phyloP scores from a whole-genome alignment of 2,329 filamentous ascomycete species.

The Claviceps quebecensis region DNA sequence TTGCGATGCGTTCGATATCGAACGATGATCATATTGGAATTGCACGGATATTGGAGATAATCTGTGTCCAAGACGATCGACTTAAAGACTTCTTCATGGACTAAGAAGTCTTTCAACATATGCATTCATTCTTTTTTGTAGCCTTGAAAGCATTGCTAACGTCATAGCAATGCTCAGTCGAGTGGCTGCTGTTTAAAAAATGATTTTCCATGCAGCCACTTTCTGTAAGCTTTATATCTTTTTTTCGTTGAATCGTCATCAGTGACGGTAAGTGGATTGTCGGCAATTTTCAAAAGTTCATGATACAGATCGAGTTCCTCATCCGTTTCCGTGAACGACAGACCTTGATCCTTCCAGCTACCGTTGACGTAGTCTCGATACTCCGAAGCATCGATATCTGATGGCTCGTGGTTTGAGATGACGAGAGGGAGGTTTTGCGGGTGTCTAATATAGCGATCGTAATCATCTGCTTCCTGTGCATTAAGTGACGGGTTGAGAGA shows the following conservation, averaged over 20 bases:
- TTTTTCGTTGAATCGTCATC: conserved; percentile 84
- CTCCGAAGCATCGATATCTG: conserved; percentile 46
- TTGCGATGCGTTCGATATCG: background rate
- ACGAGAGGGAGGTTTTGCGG: conserved; percentile 80
- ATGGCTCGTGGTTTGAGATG: conserved; percentile 51
- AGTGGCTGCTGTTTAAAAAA: conserved; percentile 82
- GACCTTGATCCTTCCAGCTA: conserved; percentile 45
- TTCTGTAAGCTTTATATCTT: conserved; percentile 88
- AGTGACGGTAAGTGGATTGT: conserved; percentile 76
- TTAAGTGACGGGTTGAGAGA: conserved; percentile 77
- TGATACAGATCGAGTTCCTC: conserved; percentile 45
- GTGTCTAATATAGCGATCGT: conserved; percentile 76
- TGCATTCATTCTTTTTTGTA: background rate
- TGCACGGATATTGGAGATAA: background rate
- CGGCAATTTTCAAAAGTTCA: conserved; percentile 61
- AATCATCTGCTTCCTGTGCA: conserved; percentile 66
- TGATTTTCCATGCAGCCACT: conserved; percentile 90
- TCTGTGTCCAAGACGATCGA: background rate
- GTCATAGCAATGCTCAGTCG: conserved; percentile 24
- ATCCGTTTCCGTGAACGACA: conserved; percentile 36
- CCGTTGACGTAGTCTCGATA: conserved; percentile 71
- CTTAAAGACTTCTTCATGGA: background rate
- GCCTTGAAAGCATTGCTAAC: background rate
- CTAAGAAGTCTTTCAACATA: background rate
- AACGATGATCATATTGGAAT: background rate